A percentile compares a stretch with the other conserved stretches of the same genome.
Evolutionary conservation across 768 basidiomycete species (phyloP).

Genomic region (Lentinus brumalis): DNA sequence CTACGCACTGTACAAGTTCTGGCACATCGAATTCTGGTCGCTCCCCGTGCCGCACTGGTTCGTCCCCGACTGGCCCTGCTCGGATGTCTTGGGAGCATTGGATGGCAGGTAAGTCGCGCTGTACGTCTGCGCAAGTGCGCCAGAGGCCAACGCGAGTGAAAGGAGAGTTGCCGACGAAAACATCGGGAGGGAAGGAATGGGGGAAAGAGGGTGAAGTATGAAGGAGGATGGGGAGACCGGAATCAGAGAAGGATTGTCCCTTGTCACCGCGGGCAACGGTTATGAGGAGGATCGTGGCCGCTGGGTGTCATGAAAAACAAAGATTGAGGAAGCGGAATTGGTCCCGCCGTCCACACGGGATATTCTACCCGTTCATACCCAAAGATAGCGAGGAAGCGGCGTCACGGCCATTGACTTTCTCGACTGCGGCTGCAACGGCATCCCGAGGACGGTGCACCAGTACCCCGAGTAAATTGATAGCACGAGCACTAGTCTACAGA

Average conservation of each 20-base stretch:
- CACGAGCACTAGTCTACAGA: no score
- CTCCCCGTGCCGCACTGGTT: slow-evolving; percentile 63
- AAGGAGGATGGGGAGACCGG: neutral
- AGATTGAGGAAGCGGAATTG: no score
- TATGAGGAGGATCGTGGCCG: no score
- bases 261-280: no score
- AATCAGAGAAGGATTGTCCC: neutral
- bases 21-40: slow-evolving; percentile 64
- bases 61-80: slow-evolving; percentile 63
- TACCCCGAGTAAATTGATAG: no score
- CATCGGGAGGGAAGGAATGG: neutral
- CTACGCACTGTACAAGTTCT: slow-evolving; percentile 61
- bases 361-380: no score
- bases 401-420: no score
- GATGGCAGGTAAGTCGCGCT: slow-evolving; percentile 52
- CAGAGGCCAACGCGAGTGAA: slow-evolving; percentile 14
- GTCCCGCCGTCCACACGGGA: no score
- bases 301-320: no score
- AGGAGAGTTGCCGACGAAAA: neutral
- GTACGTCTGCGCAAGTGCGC: slow-evolving; percentile 38
- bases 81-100: slow-evolving; percentile 47
- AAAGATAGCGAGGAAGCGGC: no score
- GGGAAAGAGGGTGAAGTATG: neutral
- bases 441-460: no score
- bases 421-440: no score